Base-by-base conservation (phyloP, 371 early-diverging fungal genomes). In the Parasitella parasitica region DNA sequence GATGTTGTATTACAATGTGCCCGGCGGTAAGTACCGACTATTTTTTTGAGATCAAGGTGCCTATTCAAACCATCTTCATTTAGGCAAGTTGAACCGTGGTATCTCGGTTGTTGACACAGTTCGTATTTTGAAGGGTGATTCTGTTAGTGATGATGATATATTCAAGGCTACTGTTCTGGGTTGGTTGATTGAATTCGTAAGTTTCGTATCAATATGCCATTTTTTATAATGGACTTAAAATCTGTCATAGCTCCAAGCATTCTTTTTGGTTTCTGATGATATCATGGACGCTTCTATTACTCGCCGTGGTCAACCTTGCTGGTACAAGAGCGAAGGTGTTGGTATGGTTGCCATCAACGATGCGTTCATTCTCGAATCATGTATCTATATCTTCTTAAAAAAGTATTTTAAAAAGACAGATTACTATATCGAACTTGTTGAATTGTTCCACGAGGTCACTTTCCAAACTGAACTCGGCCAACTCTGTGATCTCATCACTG, bases 401-500 rank as follows among this genome's bases (percentile, higher is more conserved):
- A 94, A 91, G 81, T 87, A 97, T 78, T 97, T 98, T 80, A 86
- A 89, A 66, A 62, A 76, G 32, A 86, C 91, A 51, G 70, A 84
- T 27, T 93, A 88, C 80, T 98, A 98, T 67, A 75, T 89, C 46
- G 95, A 96, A 18, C 78, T 97, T 32, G 50, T 98, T 32, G 98
- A 98, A 69, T 79, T 97, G 53, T 88, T 97, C 85, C 96, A 95
- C 72, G 97, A 97, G 71, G 88, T 91, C 48, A 90, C 95, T 56
- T 96, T 90, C 82, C 95, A 94, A 83, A 99, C 99, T 55, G 97
- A 96, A 82, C 80, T 99, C 50, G 99, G 99, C 36, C 99, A 99
- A 81, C 83, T 97, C 70, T 87, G 97, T 67, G 98, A 98, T 80
- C 80, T 98, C 71, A 88, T 95, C 65, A 97, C 97, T 46, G 97